Evolutionary conservation across 2,329 filamentous ascomycete genomes (phyloP).

Genomic region (Calonectria ilicicola): DNA sequence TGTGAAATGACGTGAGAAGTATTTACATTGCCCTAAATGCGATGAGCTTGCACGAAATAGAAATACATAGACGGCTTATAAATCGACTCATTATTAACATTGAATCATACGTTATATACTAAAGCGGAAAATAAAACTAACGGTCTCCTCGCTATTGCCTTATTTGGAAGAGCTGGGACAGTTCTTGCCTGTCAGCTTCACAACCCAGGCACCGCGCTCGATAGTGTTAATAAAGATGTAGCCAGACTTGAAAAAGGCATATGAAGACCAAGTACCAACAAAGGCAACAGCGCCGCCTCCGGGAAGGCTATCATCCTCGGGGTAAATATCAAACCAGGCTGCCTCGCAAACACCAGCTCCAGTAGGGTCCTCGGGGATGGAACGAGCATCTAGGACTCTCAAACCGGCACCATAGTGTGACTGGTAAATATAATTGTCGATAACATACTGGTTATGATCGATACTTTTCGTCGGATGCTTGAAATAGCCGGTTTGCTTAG

Average conservation of each 20-base stretch:
- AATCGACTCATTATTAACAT: neutral
- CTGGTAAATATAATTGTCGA: slow-evolving; percentile 59
- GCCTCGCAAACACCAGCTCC: slow-evolving; percentile 59
- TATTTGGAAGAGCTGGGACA: slow-evolving; percentile 21
- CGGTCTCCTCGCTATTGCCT: neutral
- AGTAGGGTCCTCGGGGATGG: slow-evolving; percentile 49
- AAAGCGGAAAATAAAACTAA: neutral
- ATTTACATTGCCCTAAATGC: too few species aligned
- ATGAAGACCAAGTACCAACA: slow-evolving; percentile 60
- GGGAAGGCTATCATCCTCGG: slow-evolving; percentile 58
- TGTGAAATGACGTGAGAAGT: too few species aligned
- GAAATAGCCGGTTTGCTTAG: slow-evolving; percentile 57
- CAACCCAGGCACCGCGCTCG: slow-evolving; percentile 61
- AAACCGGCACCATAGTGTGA: slow-evolving; percentile 64
- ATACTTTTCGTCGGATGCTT: slow-evolving; percentile 54
- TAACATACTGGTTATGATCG: slow-evolving; percentile 63
- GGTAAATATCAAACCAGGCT: slow-evolving; percentile 64
- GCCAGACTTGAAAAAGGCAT: slow-evolving; percentile 61
- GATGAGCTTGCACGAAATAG: neutral
- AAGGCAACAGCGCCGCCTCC: slow-evolving; percentile 54
- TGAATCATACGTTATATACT: neutral
- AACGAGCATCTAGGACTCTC: slow-evolving; percentile 50
- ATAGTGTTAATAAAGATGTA: slow-evolving; percentile 65
- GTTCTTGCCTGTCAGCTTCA: slow-evolving; percentile 50
- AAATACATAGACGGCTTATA: neutral